Evolutionary conservation across 1,284 basidiomycete species (phyloP).

Genomic region (Inonotus hispidus): DNA sequence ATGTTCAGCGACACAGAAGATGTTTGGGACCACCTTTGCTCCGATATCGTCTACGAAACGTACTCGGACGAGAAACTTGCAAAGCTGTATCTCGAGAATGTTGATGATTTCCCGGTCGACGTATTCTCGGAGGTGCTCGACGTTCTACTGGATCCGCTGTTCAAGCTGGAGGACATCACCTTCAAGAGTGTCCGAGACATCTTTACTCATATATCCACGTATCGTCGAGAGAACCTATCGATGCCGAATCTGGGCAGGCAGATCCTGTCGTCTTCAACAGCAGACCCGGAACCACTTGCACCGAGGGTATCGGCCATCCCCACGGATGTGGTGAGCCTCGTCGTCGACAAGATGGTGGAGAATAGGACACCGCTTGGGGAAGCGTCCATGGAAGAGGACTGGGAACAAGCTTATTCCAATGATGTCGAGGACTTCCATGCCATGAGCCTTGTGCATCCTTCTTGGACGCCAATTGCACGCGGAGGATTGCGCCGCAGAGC

Average conservation of each 20-base stretch:
- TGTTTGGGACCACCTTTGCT: not conserved
- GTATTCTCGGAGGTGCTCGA: not conserved
- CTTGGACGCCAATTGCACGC: not conserved
- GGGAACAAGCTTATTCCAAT: not conserved
- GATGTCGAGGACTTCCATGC: not conserved
- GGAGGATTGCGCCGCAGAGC: not conserved
- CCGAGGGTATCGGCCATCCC: not conserved
- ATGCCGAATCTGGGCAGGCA: not conserved
- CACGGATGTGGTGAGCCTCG: not conserved
- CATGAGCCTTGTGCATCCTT: constrained; percentile 1
- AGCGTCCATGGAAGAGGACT: not conserved
- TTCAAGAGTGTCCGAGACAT: not conserved
- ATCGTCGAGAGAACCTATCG: not conserved
- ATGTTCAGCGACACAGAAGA: not conserved
- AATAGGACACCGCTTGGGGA: not conserved
- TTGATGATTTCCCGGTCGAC: not conserved
- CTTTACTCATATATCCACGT: not conserved
- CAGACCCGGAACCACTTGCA: too few relatives aligned
- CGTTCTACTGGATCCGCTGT: not conserved
- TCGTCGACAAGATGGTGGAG: not conserved
- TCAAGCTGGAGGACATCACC: not conserved
- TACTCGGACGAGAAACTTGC: not conserved
- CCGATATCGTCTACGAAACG: not conserved
- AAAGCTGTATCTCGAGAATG: not conserved
- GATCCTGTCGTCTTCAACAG: too few relatives aligned